A percentile compares a stretch with the other conserved stretches of the same genome.
phyloP scores from a whole-genome alignment of 345 rosid genomes.

The Linum tenue region DNA sequence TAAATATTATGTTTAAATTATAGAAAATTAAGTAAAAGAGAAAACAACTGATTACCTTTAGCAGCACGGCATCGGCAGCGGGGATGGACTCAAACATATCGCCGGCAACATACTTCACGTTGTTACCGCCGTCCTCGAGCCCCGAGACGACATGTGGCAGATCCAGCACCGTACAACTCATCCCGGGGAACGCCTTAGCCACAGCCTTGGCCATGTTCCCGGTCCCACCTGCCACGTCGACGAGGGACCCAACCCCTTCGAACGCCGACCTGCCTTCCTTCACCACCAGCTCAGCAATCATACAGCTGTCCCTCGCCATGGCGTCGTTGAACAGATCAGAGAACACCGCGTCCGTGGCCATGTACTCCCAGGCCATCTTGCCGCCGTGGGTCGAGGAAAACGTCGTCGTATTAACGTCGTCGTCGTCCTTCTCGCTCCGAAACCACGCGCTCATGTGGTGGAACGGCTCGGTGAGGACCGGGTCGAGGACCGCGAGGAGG shows the following conservation, averaged over 20 bases:
- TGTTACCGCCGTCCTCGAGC: neutral
- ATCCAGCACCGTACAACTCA: neutral
- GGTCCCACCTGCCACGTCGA: neutral
- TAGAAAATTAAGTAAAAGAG: no score
- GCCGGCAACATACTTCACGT: neutral
- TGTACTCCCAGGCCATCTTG: neutral
- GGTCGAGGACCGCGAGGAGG: neutral
- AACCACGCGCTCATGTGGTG: conserved; percentile 1
- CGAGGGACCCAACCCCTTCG: neutral
- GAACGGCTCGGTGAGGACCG: neutral
- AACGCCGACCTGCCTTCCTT: neutral
- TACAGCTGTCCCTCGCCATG: neutral
- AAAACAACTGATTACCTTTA: no score
- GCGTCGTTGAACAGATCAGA: neutral
- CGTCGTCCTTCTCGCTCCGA: neutral
- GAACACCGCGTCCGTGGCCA: neutral
- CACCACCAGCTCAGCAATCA: neutral
- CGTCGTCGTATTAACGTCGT: neutral
- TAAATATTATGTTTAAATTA: no score
- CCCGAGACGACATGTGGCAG: neutral
- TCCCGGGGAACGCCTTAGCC: neutral
- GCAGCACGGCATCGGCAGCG: neutral
- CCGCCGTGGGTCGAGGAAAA: neutral
- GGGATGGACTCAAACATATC: neutral
- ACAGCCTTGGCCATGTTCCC: neutral